phyloP scores from a whole-genome alignment of 148 eudicot genomes.

The Oxyria digyna region DNA sequence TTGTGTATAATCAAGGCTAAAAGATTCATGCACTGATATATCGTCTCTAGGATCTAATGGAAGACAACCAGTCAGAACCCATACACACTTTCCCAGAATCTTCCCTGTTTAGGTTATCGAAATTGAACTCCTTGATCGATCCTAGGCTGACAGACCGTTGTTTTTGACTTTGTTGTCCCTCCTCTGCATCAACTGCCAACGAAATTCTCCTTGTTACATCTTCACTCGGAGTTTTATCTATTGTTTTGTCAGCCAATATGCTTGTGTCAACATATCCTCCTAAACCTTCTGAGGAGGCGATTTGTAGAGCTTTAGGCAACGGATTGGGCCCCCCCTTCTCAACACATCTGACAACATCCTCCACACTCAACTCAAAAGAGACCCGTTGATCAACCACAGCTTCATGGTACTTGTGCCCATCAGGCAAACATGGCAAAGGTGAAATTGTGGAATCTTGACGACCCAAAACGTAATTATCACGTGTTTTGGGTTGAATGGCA shows the following conservation, averaged over 20 bases:
- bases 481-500: slow-evolving; percentile 30
- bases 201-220: slow-evolving; percentile 13
- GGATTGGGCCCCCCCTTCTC: slow-evolving; percentile 54
- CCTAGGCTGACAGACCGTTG: slow-evolving; percentile 65
- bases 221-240: slow-evolving; percentile 15
- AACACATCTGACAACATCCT: slow-evolving; percentile 76
- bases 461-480: slow-evolving; percentile 22
- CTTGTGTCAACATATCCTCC: slow-evolving; percentile 14
- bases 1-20: not conserved
- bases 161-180: slow-evolving; percentile 40
- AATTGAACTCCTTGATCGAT: slow-evolving; percentile 77
- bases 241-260: slow-evolving; percentile 13
- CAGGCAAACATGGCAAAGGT: slow-evolving; percentile 23
- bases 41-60: no score
- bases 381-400: slow-evolving; percentile 43
- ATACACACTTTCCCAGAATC: slow-evolving; percentile 28
- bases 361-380: slow-evolving; percentile 77
- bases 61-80: slow-evolving; percentile 47
- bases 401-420: slow-evolving; percentile 30
- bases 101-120: slow-evolving; percentile 51
- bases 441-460: slow-evolving; percentile 47
- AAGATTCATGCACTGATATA: no score
- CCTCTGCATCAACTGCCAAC: slow-evolving; percentile 23
- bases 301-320: slow-evolving; percentile 28
- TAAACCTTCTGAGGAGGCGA: slow-evolving; percentile 11